A percentile compares a stretch with the other conserved stretches of the same genome.
These are phyloP conservation scores for Penicillium sp. DNA, from an alignment of 2,329 filamentous ascomycete species.

Conservation along the genomic window DNA sequence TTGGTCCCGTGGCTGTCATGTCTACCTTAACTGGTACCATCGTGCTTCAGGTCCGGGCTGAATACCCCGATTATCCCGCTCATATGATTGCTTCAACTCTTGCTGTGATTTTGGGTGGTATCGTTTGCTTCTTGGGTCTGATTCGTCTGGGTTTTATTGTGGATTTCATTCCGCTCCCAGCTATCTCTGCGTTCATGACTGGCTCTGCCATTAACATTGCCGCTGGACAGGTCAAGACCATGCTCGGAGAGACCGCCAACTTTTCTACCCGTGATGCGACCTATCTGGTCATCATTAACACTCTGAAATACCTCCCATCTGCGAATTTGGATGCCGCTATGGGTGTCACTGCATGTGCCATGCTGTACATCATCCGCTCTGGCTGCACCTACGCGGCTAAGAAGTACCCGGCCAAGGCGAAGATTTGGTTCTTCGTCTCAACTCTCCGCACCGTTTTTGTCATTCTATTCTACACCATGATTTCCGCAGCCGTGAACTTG, in stretches of 20 bases:
- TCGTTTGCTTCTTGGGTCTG: conserved; percentile 77
- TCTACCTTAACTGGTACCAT: conserved; percentile 86
- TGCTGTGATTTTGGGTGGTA: conserved; percentile 72
- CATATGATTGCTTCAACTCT: conserved; percentile 76
- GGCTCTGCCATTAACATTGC: conserved; percentile 89
- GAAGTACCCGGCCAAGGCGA: conserved; percentile 67
- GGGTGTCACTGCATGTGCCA: conserved; percentile 74
- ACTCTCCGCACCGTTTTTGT: conserved; percentile 89
- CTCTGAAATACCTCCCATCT: conserved; percentile 67
- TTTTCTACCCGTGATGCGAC: conserved; percentile 76
- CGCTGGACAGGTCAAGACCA: conserved; percentile 74
- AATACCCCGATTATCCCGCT: conserved; percentile 55
- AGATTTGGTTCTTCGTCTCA: conserved; percentile 83
- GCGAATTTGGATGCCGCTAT: conserved; percentile 79
- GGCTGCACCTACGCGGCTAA: conserved; percentile 65
- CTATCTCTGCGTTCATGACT: conserved; percentile 95
- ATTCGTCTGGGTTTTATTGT: conserved; percentile 84
- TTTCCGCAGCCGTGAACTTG: conserved; percentile 82
- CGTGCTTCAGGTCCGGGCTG: conserved; percentile 61
- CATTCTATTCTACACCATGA: conserved; percentile 86
- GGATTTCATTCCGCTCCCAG: conserved; percentile 85
- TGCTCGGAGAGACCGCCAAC: conserved; percentile 69
- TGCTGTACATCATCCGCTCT: conserved; percentile 74
- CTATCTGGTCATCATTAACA: conserved; percentile 81
- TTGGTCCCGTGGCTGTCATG: conserved; percentile 83